Evolutionary conservation across 2,329 filamentous ascomycete genomes (phyloP).

Genomic region (Tolypocladium tundrense): DNA sequence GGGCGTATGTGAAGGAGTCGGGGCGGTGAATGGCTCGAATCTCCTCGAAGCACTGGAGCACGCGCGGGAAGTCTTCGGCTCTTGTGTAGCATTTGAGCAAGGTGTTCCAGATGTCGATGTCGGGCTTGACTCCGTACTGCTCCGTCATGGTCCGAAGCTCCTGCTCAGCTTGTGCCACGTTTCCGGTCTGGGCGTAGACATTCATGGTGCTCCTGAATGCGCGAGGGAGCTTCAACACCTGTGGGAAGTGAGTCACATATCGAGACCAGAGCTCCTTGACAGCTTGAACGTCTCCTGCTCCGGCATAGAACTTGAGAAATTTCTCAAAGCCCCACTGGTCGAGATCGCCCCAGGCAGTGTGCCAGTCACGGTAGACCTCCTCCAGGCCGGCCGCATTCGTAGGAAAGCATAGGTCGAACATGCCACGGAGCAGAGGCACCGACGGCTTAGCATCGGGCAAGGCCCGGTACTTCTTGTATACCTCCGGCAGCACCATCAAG

Average conservation of each 20-base stretch:
- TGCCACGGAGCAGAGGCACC: conserved; percentile 27
- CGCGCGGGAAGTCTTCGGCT: conserved; percentile 55
- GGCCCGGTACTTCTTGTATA: conserved; percentile 36
- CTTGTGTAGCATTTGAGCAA: conserved; percentile 62
- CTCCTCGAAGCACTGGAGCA: conserved; percentile 51
- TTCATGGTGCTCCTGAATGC: conserved; percentile 53
- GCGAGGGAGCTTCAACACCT: conserved; percentile 20
- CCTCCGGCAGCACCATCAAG: conserved; percentile 22
- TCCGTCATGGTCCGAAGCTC: conserved; percentile 53
- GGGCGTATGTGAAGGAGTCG: conserved; percentile 56
- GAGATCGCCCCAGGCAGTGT: conserved; percentile 26
- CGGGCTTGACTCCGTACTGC: conserved; percentile 46
- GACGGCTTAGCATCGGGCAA: conserved; percentile 27
- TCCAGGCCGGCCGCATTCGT: conserved; percentile 31
- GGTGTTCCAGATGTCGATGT: conserved; percentile 61
- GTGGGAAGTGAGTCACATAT: conserved; percentile 26
- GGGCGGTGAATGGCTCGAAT: conserved; percentile 43
- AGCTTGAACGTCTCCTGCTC: conserved; percentile 32
- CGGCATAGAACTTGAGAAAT: conserved; percentile 38
- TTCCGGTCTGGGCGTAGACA: conserved; percentile 59
- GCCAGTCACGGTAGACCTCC: conserved; percentile 39
- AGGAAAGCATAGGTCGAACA: conserved; percentile 33
- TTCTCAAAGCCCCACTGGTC: conserved; percentile 35
- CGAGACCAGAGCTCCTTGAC: conserved; percentile 35
- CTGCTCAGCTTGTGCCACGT: conserved; percentile 46